phyloP scores from a whole-genome alignment of 2,329 filamentous ascomycete species.

The Penicillium sp. region DNA sequence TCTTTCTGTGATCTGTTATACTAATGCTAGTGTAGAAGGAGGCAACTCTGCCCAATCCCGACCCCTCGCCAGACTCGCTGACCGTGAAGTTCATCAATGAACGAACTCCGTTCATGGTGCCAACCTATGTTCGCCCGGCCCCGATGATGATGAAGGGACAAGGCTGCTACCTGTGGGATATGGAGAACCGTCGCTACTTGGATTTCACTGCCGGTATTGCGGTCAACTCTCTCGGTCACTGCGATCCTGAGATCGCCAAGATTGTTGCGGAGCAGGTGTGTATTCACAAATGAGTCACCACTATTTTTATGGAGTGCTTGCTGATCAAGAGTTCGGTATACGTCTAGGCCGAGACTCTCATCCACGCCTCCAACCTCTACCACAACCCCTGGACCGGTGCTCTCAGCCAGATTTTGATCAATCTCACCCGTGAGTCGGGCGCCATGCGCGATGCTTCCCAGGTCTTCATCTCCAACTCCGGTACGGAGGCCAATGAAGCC shows the following conservation, averaged over 20 bases:
- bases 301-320: not conserved
- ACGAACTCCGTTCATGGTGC: constrained; percentile 87
- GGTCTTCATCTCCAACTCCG: constrained; percentile 95
- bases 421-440: constrained; percentile 77
- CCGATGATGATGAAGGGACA: constrained; percentile 88
- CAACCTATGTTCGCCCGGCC: constrained; percentile 87
- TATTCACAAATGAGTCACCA: constrained; percentile 2
- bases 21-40: constrained; percentile 46
- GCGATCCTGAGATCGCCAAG: constrained; percentile 75
- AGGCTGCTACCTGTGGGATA: constrained; percentile 87
- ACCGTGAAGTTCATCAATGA: constrained; percentile 76
- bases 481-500: constrained; percentile 95
- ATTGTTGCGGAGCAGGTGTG: constrained; percentile 77
- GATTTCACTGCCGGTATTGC: constrained; percentile 97
- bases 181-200: constrained; percentile 85
- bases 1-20: not conserved
- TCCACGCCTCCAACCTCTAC: constrained; percentile 95
- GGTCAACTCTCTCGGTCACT: constrained; percentile 90
- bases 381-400: constrained; percentile 94
- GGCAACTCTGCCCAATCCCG: constrained; percentile 65
- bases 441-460: constrained; percentile 79
- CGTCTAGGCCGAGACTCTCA: constrained; percentile 67
- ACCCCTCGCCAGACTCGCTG: constrained; percentile 73
- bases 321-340: constrained; percentile 4
- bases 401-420: constrained; percentile 81